Evolutionary conservation across 176 grass and related monocot genomes (phyloP), one percentile per base, ranked within the genome.

Genomic region (Triticum urartu): DNA sequence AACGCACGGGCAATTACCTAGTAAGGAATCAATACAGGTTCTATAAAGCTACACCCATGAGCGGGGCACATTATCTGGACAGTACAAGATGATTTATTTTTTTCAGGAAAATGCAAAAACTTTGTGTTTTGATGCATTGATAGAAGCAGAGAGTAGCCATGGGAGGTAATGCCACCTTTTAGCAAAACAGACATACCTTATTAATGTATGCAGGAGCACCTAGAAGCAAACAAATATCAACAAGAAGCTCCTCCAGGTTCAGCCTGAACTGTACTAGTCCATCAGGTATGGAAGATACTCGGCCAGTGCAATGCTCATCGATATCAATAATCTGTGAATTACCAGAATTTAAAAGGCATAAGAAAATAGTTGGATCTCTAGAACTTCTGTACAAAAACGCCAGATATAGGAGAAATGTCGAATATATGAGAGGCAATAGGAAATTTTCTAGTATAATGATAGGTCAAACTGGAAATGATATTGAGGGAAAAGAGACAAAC

Each of bases 221-320:
- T 72, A 98, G 36, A 91, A 98, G 74, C 90, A 95, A 94, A 85
- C 93, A 95, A 77, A 98, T 94, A 86, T 98, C 93, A 59, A 95
- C 88, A 50, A 95, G 88, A 67, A 98, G 96, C 80, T 98, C 96
- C 86, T 95, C 96, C 81, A 95, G 83, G 82, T 98, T 98, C 86
- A 88, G 61, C 69, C 96, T 92, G 50, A 98, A 98, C 59, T 95
- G 89, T 82, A 68, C 75, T 54, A 95, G 85, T 81, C 85, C 90
- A 88, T 95, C 93, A 12, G 96, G 88, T 64, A 98, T 92, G 43
- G 70, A 85, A 64, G 80, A 68, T 87, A 30, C 84, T 47, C 86
- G 91, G 91, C 86, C 77, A 64, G 80, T 42, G 68, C 47, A 64
- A 82, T 89, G 79, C 39, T 81, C 88, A 76, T 77, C 87, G 85